Base-by-base conservation (phyloP, 257 asterid genomes). In the Solanum chiquidenum region DNA sequence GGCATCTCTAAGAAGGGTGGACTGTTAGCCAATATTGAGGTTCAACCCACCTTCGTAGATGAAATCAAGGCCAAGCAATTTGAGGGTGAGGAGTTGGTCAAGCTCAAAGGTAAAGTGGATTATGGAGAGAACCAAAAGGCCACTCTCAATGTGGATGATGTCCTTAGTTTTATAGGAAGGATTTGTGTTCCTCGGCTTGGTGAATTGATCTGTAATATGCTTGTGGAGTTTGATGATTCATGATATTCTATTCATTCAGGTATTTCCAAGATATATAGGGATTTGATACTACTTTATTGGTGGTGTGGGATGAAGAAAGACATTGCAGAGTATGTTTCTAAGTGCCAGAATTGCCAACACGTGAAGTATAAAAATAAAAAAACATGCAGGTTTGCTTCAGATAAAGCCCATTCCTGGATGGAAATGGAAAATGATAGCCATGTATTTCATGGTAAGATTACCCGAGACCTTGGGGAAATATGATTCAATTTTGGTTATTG, bases 161-260 rank as follows among this genome's bases (percentile, higher is more conserved):
- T 52, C 23, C 62, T 52, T 2, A 52, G 23, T 18, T 52, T 52
- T 52, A 52, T 18, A 14, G 3, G 23, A 18, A 52, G 23, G 9
- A 52, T 18, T 52, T 52, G 3, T 52, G 62, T 52, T 52, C 23
- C 62, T 16, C 21, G 2, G 3, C 1, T 14, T 49, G 60, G 3
- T 52, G 9, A 52, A 9, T 16, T 16, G 9, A 52, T 16, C 7
- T 9, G 3, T 2, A 16, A 2, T 52, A 5, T 52, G 9, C 3
- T 52, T 0, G 23, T 6, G 0, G 23, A 52, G 62, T 6, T 0
- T 52, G 0, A 52, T 52, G 9, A 9, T 6, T 52, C 0, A 1
- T 52, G 62, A 2, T 52, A 52, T 52, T 52, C 1, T 52, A 52
- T 52, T 52, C 62, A 52, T 52, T 6, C 23, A 2, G 4, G n/a